Base-by-base conservation (phyloP, 495 filamentous ascomycete species). In the Aspergillus egyptiacus region DNA sequence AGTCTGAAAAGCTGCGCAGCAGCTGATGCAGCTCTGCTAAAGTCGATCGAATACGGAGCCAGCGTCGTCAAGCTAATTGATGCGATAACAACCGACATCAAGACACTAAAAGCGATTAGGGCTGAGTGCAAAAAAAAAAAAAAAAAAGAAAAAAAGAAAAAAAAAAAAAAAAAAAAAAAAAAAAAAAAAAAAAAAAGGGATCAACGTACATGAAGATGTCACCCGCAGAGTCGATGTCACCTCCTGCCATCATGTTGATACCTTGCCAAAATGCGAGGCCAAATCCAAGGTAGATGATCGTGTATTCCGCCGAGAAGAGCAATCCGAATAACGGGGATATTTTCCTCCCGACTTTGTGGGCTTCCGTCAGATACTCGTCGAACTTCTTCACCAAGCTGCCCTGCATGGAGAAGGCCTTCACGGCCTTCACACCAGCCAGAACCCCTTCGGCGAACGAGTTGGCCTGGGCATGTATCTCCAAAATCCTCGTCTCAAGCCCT, bases 251-350 rank as follows among this genome's bases (percentile, higher is more conserved):
- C 65, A 82, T 96, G 33, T 79, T 74, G 50, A 85, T 89, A 6
- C 93, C 93, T 73, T 90, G 85, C 93, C 93, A 98, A 70, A 97
- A 98, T 31, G 89, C 84, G 30, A 98, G 78, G 22, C 85, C 87
- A 56, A 95, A 96, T 64, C 91, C 93, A 30, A 91, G 65, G 57
- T 89, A 96, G 48, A 97, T 77, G 44, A 91, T 71, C 45, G 76
- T 70, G 72, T 95, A 88, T 80, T 95, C 86, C 30, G 73, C 71
- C 32, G 81, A 86, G 35, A 98, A 71, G 85, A 96, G 89, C 15
- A 83, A 47, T 15, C 79, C 86, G 20, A 91, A 62, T 2, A 77
- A 68, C 25, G 76, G 67, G 60, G 93, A 86, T 54, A 82, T 74
- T 66, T 83, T 90, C 69, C 78, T 78, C 5, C 91, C 91, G 66